Base-by-base conservation (phyloP, 805 yeast genomes). In the Yamadazyma nakazawae region DNA sequence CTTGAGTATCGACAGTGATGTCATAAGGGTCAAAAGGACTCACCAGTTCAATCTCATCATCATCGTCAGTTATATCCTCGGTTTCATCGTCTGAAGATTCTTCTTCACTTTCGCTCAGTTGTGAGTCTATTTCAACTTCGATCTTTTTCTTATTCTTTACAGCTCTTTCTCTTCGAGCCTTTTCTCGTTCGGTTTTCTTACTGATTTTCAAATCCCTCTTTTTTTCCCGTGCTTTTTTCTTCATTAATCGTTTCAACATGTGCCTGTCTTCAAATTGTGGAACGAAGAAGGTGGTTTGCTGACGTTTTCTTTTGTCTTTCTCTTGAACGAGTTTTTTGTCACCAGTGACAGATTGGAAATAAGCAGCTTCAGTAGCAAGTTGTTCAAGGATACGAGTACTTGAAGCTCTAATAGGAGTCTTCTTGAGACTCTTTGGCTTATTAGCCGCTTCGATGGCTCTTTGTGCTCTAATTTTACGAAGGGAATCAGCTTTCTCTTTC, bases 271-370 rank as follows among this genome's bases (percentile, higher is more conserved):
- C 50, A 9, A 43, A 49, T 37, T 59, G 67, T 7, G 72, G 70
- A 8, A 54, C 55, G 37, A 52, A 64, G 42, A 58, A 59, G 14
- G 53, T 53, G 1, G 70, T 55, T 26, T 60, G 64, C 17, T 52
- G 57, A 24, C 74, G 50, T 43, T 59, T 58, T 39, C 75, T 56
- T 51, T 66, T 68, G 18, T 57, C 64, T 21, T 73, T 72, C 13
- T 54, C 54, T 47, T 61, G 58, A n/a, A 71, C 60, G 14, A 51
- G 40, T 24, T 58, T 54, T 5, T 61, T 61, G 46, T 71, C 65
- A 13, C 75, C 76, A 2, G 66, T 61, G n/a, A 71, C 64, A 21
- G 70, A 63, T 51, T 71, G 75, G 43, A 71, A 71, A 55, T 69
- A 67, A 7, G 39, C 47, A 10, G 47, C 43, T 24, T 57, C 59